Evolutionary conservation across 2,329 filamentous ascomycete genomes (phyloP).

Genomic region (Ceratocystis ficicola): DNA sequence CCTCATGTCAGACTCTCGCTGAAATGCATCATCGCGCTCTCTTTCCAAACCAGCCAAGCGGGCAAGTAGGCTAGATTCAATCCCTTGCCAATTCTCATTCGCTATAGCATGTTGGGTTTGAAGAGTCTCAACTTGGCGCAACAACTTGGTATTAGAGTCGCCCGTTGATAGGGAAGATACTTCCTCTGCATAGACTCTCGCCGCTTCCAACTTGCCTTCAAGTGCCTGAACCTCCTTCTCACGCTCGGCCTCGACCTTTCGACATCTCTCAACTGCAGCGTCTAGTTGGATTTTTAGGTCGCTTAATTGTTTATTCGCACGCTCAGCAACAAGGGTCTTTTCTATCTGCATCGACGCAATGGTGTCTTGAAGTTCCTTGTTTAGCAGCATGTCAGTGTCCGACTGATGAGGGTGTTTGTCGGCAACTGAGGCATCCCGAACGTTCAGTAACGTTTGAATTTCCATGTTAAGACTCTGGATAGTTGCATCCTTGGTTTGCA

Average conservation of each 20-base stretch:
- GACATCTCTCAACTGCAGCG: slow-evolving; percentile 57
- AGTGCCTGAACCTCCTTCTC: slow-evolving; percentile 64
- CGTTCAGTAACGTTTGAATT: slow-evolving; percentile 53
- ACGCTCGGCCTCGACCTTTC: slow-evolving; percentile 60
- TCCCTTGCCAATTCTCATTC: slow-evolving; percentile 94
- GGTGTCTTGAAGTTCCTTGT: slow-evolving; percentile 44
- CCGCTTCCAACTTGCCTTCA: slow-evolving; percentile 80
- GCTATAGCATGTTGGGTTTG: slow-evolving; percentile 92
- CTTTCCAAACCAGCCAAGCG: slow-evolving; percentile 70
- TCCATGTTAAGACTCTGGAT: slow-evolving; percentile 59
- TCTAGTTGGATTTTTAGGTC: slow-evolving; percentile 63
- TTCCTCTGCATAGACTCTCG: slow-evolving; percentile 78
- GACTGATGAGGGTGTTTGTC: slow-evolving; percentile 38
- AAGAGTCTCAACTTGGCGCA: slow-evolving; percentile 87
- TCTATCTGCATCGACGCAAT: slow-evolving; percentile 61
- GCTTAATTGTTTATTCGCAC: slow-evolving; percentile 51
- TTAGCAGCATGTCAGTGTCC: slow-evolving; percentile 42
- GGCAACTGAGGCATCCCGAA: slow-evolving; percentile 53
- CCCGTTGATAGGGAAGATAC: slow-evolving; percentile 69
- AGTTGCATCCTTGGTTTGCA: slow-evolving; percentile 49
- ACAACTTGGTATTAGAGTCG: slow-evolving; percentile 75
- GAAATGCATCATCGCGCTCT: slow-evolving; percentile 75
- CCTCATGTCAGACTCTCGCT: slow-evolving; percentile 74
- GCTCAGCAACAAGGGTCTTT: slow-evolving; percentile 59
- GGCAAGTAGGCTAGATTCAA: slow-evolving; percentile 73